phyloP scores from a whole-genome alignment of 116 monocot genomes.

The Phalaenopsis hybrid region DNA sequence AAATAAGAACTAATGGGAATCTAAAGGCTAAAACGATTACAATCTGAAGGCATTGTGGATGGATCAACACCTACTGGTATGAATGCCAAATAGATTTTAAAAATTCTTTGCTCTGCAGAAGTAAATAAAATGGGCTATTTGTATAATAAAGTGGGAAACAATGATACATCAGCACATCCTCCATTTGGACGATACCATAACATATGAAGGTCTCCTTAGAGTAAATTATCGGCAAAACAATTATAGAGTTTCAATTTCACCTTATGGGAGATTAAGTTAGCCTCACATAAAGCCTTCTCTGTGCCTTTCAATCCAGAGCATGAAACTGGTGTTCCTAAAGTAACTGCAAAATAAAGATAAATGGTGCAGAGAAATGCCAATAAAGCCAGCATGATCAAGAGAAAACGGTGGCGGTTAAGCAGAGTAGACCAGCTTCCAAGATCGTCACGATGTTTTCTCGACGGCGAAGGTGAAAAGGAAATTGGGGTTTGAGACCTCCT shows the following conservation, averaged over 20 bases:
- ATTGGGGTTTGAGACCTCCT: slow-evolving; percentile 48
- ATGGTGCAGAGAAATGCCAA: slow-evolving; percentile 72
- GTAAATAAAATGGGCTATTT: too few relatives aligned
- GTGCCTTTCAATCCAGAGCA: slow-evolving; percentile 25
- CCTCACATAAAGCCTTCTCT: slow-evolving; percentile 27
- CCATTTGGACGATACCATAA: too few relatives aligned
- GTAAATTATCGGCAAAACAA: background rate
- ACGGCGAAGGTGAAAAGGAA: slow-evolving; percentile 19
- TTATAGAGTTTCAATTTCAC: slow-evolving; percentile 1
- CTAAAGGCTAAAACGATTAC: too few relatives aligned
- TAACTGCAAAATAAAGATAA: slow-evolving; percentile 85
- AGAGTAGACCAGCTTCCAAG: slow-evolving; percentile 54
- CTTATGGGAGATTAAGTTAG: slow-evolving; percentile 19
- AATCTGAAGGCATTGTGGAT: too few relatives aligned
- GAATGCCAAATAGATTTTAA: too few relatives aligned
- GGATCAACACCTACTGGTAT: too few relatives aligned
- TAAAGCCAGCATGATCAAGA: slow-evolving; percentile 57
- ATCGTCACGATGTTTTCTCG: slow-evolving; percentile 42
- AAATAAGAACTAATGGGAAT: too few relatives aligned
- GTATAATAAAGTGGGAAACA: too few relatives aligned
- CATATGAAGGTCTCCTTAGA: too few relatives aligned
- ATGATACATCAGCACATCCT: too few relatives aligned
- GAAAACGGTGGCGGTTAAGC: slow-evolving; percentile 71
- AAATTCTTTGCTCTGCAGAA: too few relatives aligned
- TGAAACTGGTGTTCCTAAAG: slow-evolving; percentile 16